A percentile compares a stretch with the other conserved stretches of the same genome.
Conservation (phyloP, 2,329 filamentous ascomycete genomes). For the Lasiodiplodia hormozganensis region DNA sequence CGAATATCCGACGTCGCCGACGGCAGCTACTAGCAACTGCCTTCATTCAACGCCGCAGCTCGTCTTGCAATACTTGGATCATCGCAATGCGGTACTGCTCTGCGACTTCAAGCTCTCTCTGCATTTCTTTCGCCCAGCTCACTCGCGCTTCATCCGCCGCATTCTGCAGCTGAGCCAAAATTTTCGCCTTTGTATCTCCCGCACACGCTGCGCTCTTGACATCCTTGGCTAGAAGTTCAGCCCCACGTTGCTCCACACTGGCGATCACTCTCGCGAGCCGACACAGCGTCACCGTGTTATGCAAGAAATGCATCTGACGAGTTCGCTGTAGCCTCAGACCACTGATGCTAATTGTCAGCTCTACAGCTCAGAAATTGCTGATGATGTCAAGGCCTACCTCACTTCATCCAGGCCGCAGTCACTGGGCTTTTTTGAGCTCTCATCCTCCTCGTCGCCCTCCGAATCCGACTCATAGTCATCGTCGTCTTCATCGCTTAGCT, state of each 20-base stretch:
- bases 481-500: background rate
- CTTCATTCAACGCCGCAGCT: slow-evolving; percentile 12
- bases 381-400: background rate
- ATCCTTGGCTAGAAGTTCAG: background rate
- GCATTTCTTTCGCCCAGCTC: slow-evolving; percentile 16
- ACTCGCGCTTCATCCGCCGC: background rate
- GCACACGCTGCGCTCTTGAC: background rate
- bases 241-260: background rate
- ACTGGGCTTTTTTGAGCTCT: background rate
- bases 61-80: slow-evolving; percentile 13
- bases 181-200: background rate
- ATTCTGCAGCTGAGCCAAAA: background rate
- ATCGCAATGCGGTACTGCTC: slow-evolving; percentile 16
- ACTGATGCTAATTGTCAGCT: background rate
- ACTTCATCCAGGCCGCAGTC: background rate
- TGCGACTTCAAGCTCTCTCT: slow-evolving; percentile 9
- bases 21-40: no score
- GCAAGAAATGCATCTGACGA: slow-evolving; percentile 13
- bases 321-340: background rate
- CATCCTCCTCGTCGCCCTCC: background rate
- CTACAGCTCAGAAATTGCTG: background rate
- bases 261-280: background rate
- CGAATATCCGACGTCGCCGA: background rate
- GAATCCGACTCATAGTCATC: background rate
- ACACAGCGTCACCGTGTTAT: slow-evolving; percentile 4